Base-by-base conservation (phyloP, 2,329 filamentous ascomycete genomes). In the Harringtonia aguacate region DNA sequence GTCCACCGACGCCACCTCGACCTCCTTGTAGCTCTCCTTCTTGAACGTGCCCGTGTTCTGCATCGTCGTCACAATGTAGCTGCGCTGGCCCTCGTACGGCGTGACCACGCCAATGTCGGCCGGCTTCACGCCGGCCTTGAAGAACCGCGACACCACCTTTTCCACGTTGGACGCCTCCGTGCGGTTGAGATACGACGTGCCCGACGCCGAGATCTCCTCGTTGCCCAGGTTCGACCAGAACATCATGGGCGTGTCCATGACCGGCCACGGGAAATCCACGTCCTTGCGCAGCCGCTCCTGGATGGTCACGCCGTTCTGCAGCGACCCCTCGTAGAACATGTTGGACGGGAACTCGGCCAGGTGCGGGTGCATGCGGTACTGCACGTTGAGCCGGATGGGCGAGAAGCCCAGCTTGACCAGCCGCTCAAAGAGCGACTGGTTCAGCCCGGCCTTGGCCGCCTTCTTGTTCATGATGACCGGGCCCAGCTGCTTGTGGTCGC, bases 391-490 rank as follows among this genome's bases (percentile, higher is more conserved):
- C 43, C 90, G 85, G 53, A 95, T 95, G 8, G 92, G 92, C 33
- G 84, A 81, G 55, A 88, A 84, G 36, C 84, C 84, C n/a, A 97
- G 75, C 56, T 90, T 87, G 55, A 97, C 89, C 41, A 98, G 74
- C 56, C 92, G 87, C 67, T 98, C 92, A 58, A 98, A 98, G 10
- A 98, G 73, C n/a, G 90, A 97, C 63, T 97, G 92, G 65, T 97
- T 95, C 15, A 98, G 73, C 48, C 92, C 92, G 44, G 92, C 92
- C 66, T 97, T 97, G 49, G 92, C 92, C 14, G 92, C 92, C 66
- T 97, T 97, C 75, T 98, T 98, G 74, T 98, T 98, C 90, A 98
- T 98, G 60, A 98, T 97, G 56, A 98, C 92, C 2, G 92, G 92
- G 0, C 92, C 92, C 52, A 98, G 78, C 62, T 98, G 92, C 64